A percentile compares a stretch with the other conserved stretches of the same genome.
Evolutionary conservation across 2,329 filamentous ascomycete species (phyloP).

Genomic region (Sporothrix inflata): DNA sequence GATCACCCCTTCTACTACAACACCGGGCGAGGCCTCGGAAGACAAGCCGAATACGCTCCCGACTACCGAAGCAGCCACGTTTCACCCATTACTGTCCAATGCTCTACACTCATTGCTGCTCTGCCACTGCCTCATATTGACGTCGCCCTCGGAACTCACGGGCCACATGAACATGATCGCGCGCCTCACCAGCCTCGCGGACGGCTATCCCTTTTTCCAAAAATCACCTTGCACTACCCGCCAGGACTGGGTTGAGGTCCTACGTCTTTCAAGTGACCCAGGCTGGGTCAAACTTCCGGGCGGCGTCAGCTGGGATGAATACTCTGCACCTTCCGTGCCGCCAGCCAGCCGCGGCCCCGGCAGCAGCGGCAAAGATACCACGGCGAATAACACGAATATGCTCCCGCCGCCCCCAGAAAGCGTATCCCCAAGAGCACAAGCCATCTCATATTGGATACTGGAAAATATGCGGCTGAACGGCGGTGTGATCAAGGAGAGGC

Average conservation of each 20-base stretch:
- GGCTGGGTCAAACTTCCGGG: slow-evolving; percentile 43
- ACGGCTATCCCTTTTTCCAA: slow-evolving; percentile 82
- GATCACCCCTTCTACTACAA: neutral
- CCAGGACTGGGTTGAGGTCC: slow-evolving; percentile 78
- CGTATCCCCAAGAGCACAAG: neutral
- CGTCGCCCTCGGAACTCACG: slow-evolving; percentile 73
- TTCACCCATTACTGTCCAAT: slow-evolving; percentile 79
- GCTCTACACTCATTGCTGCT: slow-evolving; percentile 78
- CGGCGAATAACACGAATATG: neutral
- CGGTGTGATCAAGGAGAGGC: neutral
- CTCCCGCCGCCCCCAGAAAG: neutral
- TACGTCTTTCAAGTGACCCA: slow-evolving; percentile 56
- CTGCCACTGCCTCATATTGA: slow-evolving; percentile 78
- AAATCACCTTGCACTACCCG: slow-evolving; percentile 70
- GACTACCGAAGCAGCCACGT: slow-evolving; percentile 67
- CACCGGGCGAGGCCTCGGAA: neutral
- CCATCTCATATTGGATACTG: neutral
- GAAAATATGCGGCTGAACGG: neutral
- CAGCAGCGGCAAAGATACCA: no score
- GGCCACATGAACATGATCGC: slow-evolving; percentile 83
- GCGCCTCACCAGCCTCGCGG: slow-evolving; percentile 70
- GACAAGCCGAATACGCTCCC: slow-evolving; percentile 57
- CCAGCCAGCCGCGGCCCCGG: no score
- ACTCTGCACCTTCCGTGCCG: neutral
- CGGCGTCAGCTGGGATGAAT: slow-evolving; percentile 34